Evolutionary conservation across 2,329 filamentous ascomycete genomes (phyloP), one percentile per base, ranked within the genome.

Genomic region (Plenodomus tracheiphilus): DNA sequence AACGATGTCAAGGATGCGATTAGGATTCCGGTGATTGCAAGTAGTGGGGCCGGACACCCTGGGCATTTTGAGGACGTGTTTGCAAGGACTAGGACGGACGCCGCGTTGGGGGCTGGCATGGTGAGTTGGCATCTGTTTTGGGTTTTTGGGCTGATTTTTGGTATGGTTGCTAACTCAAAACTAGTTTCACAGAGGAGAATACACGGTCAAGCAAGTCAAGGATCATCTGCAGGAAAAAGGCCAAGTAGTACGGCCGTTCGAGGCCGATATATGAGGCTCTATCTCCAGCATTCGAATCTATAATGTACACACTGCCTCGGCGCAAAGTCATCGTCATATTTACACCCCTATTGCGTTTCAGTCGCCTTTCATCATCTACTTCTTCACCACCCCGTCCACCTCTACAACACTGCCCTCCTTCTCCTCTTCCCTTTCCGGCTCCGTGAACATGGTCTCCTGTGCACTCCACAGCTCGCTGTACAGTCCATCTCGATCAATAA

Each of bases 31-130:
- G 94, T 99, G 41, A 96, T 99, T 74, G 92, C 94, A 13, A 94
- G 89, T 21, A 96, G 90, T 69, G 94, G 94, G 35, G 94, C 94
- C 2, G 94, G 94, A 1, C 85, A 87, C 61, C 93, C 94, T 2
- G 82, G 70, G 0, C 94, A 99, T 75, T 99, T 99, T 69, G 81
- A 85, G 43, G 89, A 97, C 69, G 94, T 97, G 1, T 99, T 99
- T 73, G 78, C 83, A 47, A 79, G 88, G 75, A 97, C 94, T 8
- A 79, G 80, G 15, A 93, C 93, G 2, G 94, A 99, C 78, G 94
- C 94, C 41, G 94, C 94, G 21, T 77, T 99, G 51, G 94, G 94
- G 2, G 94, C 94, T 8, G 94, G 94, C 44, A 99, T 99, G 87
- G 82, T 85, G 71, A 73, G 79, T 77, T 7, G 28, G 5, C 5